Evolutionary conservation across 2,329 filamentous ascomycete species (phyloP), one percentile per base, ranked within the genome.

Genomic region (Monilinia aucupariae): DNA sequence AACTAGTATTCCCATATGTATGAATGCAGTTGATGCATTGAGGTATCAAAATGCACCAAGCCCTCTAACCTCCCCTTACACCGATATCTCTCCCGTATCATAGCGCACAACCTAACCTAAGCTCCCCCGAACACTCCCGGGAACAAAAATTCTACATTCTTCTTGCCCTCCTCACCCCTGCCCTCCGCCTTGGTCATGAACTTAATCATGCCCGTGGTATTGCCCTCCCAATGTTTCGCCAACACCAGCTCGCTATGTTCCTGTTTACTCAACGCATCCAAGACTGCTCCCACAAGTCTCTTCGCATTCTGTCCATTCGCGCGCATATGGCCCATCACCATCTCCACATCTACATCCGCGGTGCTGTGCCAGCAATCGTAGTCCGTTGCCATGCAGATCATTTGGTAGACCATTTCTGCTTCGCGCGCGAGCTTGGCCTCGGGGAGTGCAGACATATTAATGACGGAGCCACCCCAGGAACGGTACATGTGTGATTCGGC

Each of bases 351-450:
- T 66, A 99, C 94, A 68, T 90, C 90, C 64, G 86, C 89, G 55
- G 83, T 84, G 25, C 84, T 86, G 74, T 92, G 89, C 94, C 94
- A 99, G 85, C 93, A 97, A 80, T 99, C 94, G 76, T 99, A 99
- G 80, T 99, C 94, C 34, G 94, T 99, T 41, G 91, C 91, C 94
- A 99, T 99, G 82, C 93, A 96, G 73, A 99, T 96, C 85, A 97
- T 96, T 80, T 96, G 92, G 78, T 97, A 97, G 43, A 89, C 89
- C 71, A 99, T 89, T 80, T 99, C 94, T 30, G 94, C 94, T 80
- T 99, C 94, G 61, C 91, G 87, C 12, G 94, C 94, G 25, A 99
- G 86, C 82, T 99, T 99, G 56, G 93, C 90, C 79, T 99, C 94
- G 25, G 94, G 94, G 20, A 99, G 83, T 17, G 88, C 89, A 51